These are phyloP conservation scores for Suillus brevipes DNA, from an alignment of 768 basidiomycete genomes.

Conservation along the genomic window DNA sequence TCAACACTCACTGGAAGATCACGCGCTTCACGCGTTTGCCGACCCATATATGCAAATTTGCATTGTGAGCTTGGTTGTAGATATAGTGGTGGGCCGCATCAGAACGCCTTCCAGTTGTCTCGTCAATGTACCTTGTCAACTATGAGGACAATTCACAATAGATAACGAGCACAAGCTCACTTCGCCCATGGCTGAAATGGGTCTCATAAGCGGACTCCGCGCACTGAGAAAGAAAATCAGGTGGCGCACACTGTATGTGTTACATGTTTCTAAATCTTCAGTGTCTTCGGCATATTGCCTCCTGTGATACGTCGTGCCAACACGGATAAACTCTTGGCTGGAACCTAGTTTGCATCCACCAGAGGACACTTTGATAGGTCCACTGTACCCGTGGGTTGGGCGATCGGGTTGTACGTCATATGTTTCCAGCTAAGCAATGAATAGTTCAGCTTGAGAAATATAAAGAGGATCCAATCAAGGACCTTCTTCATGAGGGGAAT, in stretches of 20 bases:
- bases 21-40: slow-evolving; percentile 35
- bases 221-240: neutral
- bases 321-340: slow-evolving; percentile 46
- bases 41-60: slow-evolving; percentile 32
- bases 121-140: slow-evolving; percentile 51
- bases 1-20: slow-evolving; percentile 32
- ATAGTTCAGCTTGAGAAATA: neutral
- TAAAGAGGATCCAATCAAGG: neutral
- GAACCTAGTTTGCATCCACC: slow-evolving; percentile 21
- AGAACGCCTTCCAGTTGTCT: slow-evolving; percentile 35
- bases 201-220: neutral
- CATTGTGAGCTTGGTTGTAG: slow-evolving; percentile 32
- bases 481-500: slow-evolving; percentile 30
- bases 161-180: slow-evolving; percentile 14
- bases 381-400: slow-evolving; percentile 24
- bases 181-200: slow-evolving; percentile 16
- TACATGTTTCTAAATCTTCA: slow-evolving; percentile 41
- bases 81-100: slow-evolving; percentile 38
- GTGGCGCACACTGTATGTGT: slow-evolving; percentile 28
- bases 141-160: neutral
- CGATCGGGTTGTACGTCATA: slow-evolving; percentile 19
- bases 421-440: slow-evolving; percentile 18
- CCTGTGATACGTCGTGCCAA: slow-evolving; percentile 47
- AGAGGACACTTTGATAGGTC: slow-evolving; percentile 25
- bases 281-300: slow-evolving; percentile 46